Percentiles rank a stretch among this genome's conserved stretches.
Evolutionary conservation across 2,329 filamentous ascomycete genomes (phyloP).

Genomic region (Fusarium nelsonii): DNA sequence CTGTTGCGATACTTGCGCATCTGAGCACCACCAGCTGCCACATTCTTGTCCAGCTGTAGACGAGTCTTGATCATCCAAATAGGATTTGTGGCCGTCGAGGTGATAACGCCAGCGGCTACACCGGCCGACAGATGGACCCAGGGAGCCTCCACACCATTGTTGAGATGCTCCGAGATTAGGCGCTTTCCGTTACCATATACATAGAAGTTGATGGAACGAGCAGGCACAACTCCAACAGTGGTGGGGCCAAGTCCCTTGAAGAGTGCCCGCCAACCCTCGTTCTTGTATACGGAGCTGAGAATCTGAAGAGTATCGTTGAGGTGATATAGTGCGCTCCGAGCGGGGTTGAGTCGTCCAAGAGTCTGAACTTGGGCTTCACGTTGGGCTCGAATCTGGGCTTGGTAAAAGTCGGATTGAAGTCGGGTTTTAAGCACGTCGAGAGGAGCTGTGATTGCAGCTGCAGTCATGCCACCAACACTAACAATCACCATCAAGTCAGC

Average conservation of each 20-base stretch:
- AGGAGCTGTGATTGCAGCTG: constrained; percentile 91
- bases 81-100: constrained; percentile 91
- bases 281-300: constrained; percentile 80
- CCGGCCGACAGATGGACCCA: constrained; percentile 85
- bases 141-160: constrained; percentile 75
- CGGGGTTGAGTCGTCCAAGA: constrained; percentile 66
- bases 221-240: constrained; percentile 88
- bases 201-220: constrained; percentile 92
- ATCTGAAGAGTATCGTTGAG: constrained; percentile 89
- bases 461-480: constrained; percentile 89
- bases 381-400: constrained; percentile 79
- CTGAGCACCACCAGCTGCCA: constrained; percentile 68
- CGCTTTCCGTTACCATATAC: constrained; percentile 93
- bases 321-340: constrained; percentile 77
- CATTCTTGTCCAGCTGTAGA: constrained; percentile 90
- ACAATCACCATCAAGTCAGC: constrained; percentile 33
- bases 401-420: constrained; percentile 94
- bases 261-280: constrained; percentile 86
- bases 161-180: constrained; percentile 80
- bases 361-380: constrained; percentile 70
- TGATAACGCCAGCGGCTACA: constrained; percentile 82
- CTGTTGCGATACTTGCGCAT: constrained; percentile 86
- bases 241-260: constrained; percentile 96
- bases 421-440: constrained; percentile 95
- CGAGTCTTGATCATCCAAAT: constrained; percentile 98